phyloP scores from a whole-genome alignment of 352 stramenopile species.

The Pythium monospermum region DNA sequence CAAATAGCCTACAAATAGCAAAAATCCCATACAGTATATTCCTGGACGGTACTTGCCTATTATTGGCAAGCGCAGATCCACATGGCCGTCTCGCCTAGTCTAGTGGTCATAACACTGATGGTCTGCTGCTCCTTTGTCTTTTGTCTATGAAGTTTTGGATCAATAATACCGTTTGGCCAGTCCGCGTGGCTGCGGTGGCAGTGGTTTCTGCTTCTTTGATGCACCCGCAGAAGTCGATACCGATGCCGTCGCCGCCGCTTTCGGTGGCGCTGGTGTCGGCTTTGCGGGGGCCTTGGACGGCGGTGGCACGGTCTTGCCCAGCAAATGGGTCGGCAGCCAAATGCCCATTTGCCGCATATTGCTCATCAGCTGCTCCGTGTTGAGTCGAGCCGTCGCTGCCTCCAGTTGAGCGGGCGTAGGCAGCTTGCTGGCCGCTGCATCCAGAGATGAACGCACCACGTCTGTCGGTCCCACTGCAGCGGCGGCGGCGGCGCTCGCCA shows the following conservation, averaged over 20 bases:
- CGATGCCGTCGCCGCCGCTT: not conserved
- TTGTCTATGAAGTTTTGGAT: too few species aligned
- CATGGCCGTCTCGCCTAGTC: too few species aligned
- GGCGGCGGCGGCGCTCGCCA: not conserved
- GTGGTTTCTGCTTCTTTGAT: not conserved
- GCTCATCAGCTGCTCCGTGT: constrained; percentile 14
- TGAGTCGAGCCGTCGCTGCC: not conserved
- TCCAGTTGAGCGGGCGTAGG: not conserved
- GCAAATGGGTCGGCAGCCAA: constrained; percentile 16
- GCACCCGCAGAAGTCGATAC: not conserved
- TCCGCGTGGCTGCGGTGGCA: too few species aligned
- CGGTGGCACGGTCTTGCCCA: not conserved
- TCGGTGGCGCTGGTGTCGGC: not conserved
- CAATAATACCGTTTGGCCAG: too few species aligned
- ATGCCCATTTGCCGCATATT: constrained; percentile 27
- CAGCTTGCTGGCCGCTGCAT: not conserved
- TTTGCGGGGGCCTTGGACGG: not conserved
- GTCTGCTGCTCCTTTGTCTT: too few species aligned
- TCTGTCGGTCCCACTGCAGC: not conserved
- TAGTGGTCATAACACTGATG: too few species aligned
- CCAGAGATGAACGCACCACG: too few species aligned
- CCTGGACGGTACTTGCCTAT: too few species aligned
- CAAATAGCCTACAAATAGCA: not conserved
- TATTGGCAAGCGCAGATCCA: too few species aligned
- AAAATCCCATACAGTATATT: not conserved